phyloP scores from a whole-genome alignment of 305 asterid species.

The Fraxinus sp. region DNA sequence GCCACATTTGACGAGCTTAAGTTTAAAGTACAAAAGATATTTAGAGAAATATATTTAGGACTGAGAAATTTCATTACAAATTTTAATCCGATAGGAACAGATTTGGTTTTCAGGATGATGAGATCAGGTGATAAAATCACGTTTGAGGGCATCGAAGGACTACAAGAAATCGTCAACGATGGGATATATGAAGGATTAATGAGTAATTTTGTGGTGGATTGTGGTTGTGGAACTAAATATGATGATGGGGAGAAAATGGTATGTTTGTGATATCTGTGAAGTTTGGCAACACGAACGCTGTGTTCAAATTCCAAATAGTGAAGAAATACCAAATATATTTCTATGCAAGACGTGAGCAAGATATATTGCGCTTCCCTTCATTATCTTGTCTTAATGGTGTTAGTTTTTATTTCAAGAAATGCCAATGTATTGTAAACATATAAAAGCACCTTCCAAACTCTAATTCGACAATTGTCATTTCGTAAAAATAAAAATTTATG shows the following conservation, averaged over 20 bases:
- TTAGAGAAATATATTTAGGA: constrained; percentile 55
- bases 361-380: constrained; percentile 52
- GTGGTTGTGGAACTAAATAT: constrained; percentile 64
- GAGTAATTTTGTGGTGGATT: constrained; percentile 44
- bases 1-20: constrained; percentile 57
- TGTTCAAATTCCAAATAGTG: constrained; percentile 53
- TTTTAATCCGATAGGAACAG: constrained; percentile 40
- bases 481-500: neutral
- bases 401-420: neutral
- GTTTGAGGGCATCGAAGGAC: constrained; percentile 40
- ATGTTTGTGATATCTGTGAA: constrained; percentile 77
- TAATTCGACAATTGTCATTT: neutral
- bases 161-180: constrained; percentile 7
- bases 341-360: constrained; percentile 75
- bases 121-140: constrained; percentile 48
- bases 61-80: constrained; percentile 42
- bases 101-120: constrained; percentile 49
- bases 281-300: constrained; percentile 83
- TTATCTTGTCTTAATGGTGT: neutral
- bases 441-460: neutral
- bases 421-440: neutral
- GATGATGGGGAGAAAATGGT: constrained; percentile 95
- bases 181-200: constrained; percentile 29
- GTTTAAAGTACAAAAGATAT: constrained; percentile 53
- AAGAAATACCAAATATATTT: constrained; percentile 60